Percentiles rank a stretch among this genome's conserved stretches.
These are phyloP conservation scores for Leucocoprinus birnbaumii DNA, from an alignment of 768 basidiomycete species.

Conservation along the genomic window DNA sequence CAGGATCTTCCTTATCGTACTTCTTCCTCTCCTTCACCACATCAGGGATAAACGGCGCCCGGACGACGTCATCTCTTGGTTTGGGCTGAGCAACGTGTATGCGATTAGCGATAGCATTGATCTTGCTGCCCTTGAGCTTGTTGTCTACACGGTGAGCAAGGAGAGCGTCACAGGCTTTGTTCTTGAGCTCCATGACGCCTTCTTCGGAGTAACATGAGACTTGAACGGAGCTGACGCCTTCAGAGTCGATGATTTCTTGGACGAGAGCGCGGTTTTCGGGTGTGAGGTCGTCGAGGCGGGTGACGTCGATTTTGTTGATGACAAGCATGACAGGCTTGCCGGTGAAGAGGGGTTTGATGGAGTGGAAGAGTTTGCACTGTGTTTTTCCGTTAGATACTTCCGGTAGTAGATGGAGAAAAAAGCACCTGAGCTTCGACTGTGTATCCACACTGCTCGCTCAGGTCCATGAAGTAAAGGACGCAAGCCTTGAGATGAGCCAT, in stretches of 20 bases:
- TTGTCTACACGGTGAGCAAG: slow-evolving; percentile 92
- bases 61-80: slow-evolving; percentile 84
- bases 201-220: slow-evolving; percentile 96
- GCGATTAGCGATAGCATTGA: slow-evolving; percentile 90
- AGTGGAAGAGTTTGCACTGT: slow-evolving; percentile 97
- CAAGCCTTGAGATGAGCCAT: slow-evolving; percentile 94
- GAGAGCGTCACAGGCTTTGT: slow-evolving; percentile 91
- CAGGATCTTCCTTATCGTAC: slow-evolving; percentile 85
- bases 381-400: neutral
- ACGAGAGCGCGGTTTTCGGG: slow-evolving; percentile 76
- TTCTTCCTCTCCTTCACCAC: slow-evolving; percentile 70
- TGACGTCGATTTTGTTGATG: slow-evolving; percentile 97
- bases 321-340: slow-evolving; percentile 93
- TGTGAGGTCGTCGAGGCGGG: slow-evolving; percentile 79
- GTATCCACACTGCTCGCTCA: slow-evolving; percentile 98
- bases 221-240: slow-evolving; percentile 73
- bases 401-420: slow-evolving; percentile 6
- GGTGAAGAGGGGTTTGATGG: slow-evolving; percentile 95
- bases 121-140: slow-evolving; percentile 92
- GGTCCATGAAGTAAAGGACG: slow-evolving; percentile 97
- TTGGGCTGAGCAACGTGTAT: slow-evolving; percentile 95
- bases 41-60: slow-evolving; percentile 90
- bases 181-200: slow-evolving; percentile 96
- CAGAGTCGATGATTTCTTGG: slow-evolving; percentile 78
- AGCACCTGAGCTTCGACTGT: slow-evolving; percentile 91